Conservation (phyloP, 2,329 filamentous ascomycete species). For the Penicillium freii region DNA sequence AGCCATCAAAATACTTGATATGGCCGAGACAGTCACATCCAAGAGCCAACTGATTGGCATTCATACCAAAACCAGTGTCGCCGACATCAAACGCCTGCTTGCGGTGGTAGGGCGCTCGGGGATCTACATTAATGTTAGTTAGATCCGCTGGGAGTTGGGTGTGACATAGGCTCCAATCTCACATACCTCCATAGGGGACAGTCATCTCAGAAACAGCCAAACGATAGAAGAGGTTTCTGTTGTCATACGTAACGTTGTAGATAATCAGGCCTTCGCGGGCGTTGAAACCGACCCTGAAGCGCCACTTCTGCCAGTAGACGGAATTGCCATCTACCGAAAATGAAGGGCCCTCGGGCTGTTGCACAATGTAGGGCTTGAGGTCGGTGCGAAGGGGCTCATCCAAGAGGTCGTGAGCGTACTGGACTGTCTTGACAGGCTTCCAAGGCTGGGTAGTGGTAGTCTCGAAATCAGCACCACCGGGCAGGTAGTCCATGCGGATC, state of each 20-base stretch:
- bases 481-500: constrained; percentile 66
- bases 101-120: constrained; percentile 65
- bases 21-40: constrained; percentile 70
- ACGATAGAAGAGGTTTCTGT: constrained; percentile 65
- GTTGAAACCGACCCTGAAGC: constrained; percentile 61
- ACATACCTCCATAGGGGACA: constrained; percentile 44
- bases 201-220: constrained; percentile 67
- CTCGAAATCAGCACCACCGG: constrained; percentile 63
- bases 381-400: constrained; percentile 60
- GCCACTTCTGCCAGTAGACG: constrained; percentile 67
- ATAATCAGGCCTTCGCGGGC: constrained; percentile 65
- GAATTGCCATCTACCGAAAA: constrained; percentile 58
- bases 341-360: constrained; percentile 64
- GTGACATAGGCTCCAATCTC: background rate
- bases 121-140: constrained; percentile 55
- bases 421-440: constrained; percentile 52
- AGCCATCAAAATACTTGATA: constrained; percentile 64
- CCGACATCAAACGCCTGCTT: constrained; percentile 70
- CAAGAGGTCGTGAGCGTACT: constrained; percentile 63
- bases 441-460: constrained; percentile 57
- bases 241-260: constrained; percentile 63
- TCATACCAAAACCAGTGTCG: constrained; percentile 64
- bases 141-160: background rate
- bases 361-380: constrained; percentile 62
- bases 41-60: constrained; percentile 67